Percentiles rank a stretch among this genome's conserved stretches.
Conservation (phyloP, 73 alveolate species). For the Tetrahymena borealis region DNA sequence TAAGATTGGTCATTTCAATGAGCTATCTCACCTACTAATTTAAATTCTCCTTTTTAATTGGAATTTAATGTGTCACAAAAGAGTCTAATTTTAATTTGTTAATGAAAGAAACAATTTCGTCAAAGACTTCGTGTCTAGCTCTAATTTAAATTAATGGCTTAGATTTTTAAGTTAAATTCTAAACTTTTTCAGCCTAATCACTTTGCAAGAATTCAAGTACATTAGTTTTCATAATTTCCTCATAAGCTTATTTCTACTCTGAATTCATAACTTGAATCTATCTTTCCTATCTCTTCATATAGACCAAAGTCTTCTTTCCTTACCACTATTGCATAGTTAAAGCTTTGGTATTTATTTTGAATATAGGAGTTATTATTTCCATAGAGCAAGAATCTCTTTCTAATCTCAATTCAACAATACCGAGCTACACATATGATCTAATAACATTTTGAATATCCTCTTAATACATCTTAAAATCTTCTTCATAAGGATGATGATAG, state of each 20-base stretch:
- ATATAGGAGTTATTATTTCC: not conserved
- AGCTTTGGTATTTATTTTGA: not conserved
- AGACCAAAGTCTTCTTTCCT: not conserved
- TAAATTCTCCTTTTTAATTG: not conserved
- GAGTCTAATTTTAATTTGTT: not conserved
- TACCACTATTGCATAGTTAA: not conserved
- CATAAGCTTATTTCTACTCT: not conserved
- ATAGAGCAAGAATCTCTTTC: not conserved
- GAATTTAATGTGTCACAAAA: not conserved
- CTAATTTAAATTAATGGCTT: not conserved
- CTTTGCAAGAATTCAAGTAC: not conserved
- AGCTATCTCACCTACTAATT: not conserved
- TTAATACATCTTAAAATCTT: not conserved
- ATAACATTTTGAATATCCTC: not conserved
- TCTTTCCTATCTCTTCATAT: not conserved
- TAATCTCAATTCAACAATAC: not conserved
- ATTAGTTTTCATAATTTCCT: not conserved
- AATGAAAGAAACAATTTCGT: not conserved
- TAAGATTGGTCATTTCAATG: not conserved
- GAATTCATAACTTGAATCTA: not conserved
- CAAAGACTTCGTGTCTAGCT: not conserved
- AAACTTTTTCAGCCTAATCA: not conserved
- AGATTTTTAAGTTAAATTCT: not conserved
- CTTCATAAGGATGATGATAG: not conserved
- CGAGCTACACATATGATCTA: not conserved